These are phyloP conservation scores for Tripterygium wilfordii DNA, from an alignment of 177 flowering plant species.

Conservation along the genomic window DNA sequence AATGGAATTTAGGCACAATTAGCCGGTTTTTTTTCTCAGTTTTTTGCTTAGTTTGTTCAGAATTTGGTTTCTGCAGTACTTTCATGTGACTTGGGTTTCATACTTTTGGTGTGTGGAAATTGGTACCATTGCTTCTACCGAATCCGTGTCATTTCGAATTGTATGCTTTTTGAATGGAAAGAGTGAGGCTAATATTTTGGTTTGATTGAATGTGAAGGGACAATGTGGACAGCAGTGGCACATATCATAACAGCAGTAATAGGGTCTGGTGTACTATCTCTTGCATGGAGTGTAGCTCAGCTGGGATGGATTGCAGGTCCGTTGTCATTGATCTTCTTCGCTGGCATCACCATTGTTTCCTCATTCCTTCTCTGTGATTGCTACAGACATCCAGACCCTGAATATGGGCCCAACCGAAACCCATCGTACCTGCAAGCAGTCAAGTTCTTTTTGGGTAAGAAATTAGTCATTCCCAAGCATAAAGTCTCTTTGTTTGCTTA, in stretches of 20 bases:
- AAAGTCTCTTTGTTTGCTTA: neutral
- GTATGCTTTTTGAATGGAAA: neutral
- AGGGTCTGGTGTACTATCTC: conserved; percentile 51
- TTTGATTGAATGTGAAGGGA: conserved; percentile 20
- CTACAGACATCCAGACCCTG: conserved; percentile 39
- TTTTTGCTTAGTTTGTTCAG: no score
- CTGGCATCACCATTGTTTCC: conserved; percentile 23
- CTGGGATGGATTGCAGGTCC: conserved; percentile 65
- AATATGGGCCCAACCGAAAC: conserved; percentile 24
- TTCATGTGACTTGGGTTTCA: no score
- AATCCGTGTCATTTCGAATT: no score
- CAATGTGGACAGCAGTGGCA: conserved; percentile 41
- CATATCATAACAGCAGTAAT: conserved; percentile 51
- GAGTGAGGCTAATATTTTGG: neutral
- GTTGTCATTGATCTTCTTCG: conserved; percentile 22
- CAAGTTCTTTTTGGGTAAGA: neutral
- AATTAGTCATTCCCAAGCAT: neutral
- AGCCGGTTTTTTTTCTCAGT: no score
- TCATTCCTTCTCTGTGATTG: conserved; percentile 29
- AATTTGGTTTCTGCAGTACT: no score
- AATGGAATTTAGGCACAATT: no score
- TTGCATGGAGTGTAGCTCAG: conserved; percentile 47
- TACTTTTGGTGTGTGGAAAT: no score
- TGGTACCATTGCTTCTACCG: no score
- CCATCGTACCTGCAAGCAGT: conserved; percentile 38